Evolutionary conservation across 441 rosid species (phyloP).

Genomic region (Hura crepitans): DNA sequence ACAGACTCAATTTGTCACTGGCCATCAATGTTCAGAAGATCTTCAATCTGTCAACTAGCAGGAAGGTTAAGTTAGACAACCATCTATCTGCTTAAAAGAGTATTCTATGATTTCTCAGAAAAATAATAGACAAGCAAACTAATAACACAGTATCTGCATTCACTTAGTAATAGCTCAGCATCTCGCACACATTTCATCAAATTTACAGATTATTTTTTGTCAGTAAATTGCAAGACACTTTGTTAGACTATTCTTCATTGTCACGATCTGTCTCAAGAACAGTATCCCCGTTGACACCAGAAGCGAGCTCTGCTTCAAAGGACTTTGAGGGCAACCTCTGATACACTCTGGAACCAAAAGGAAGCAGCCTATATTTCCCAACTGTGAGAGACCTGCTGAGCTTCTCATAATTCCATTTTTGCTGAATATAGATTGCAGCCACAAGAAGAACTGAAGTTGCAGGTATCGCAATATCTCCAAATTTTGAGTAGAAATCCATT

Average conservation of each 20-base stretch:
- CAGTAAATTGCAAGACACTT: not conserved
- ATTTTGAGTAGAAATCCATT: slow-evolving; percentile 64
- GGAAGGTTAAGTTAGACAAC: not conserved
- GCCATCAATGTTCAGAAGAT: too few species aligned
- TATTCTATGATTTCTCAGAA: not conserved
- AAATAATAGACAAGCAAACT: not conserved
- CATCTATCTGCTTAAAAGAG: not conserved
- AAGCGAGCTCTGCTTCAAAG: slow-evolving; percentile 62
- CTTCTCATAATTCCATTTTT: slow-evolving; percentile 71
- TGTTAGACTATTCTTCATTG: slow-evolving; percentile 39
- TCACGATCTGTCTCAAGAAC: slow-evolving; percentile 17
- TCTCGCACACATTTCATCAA: not conserved
- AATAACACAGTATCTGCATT: not conserved
- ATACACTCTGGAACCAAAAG: slow-evolving; percentile 49
- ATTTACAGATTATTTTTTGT: not conserved
- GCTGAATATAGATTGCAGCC: slow-evolving; percentile 52
- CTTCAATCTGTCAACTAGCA: not conserved
- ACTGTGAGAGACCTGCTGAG: slow-evolving; percentile 47
- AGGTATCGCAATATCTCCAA: slow-evolving; percentile 74
- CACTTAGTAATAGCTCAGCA: not conserved
- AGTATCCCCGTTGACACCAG: slow-evolving; percentile 33
- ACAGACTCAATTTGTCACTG: too few species aligned
- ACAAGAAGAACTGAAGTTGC: slow-evolving; percentile 53
- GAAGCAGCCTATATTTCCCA: slow-evolving; percentile 54
- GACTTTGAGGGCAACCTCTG: slow-evolving; percentile 58